Evolutionary conservation across 768 basidiomycete genomes (phyloP), one percentile per base, ranked within the genome.

Genomic region (Hebeloma cylindrosporum): DNA sequence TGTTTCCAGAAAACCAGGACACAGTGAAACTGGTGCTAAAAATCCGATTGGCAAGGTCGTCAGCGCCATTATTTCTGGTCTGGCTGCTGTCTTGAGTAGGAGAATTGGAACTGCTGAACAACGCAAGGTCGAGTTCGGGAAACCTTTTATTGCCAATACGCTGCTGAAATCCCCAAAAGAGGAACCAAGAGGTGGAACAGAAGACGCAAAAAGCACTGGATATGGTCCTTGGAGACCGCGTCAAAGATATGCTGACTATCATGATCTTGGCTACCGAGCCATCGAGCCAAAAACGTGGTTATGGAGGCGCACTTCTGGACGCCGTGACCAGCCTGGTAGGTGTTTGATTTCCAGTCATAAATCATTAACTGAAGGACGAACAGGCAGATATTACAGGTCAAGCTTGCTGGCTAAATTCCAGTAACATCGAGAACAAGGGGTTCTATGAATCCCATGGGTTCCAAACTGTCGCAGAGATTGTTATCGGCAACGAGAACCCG

Each of bases 361-460:
- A 16, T 21, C 14, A 27, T 30, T 27, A n/a, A n/a, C 14, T 22
- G 21, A 21, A 45, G 34, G 11, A n/a, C 10, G 13, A 22, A 22
- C 26, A 62, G 61, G 61, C 48, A 4, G 59, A 62, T 38, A 14
- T 56, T 18, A 47, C 50, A 1, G 48, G 47, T 2, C 45, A 53
- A 20, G 46, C 47, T 20, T 48, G 50, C 28, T 60, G 54, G 56
- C 33, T 60, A 26, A 30, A 51, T 26, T 60, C 57, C 9, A 58
- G 40, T 17, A 53, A 62, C 28, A 47, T 50, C 11, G 42, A 35
- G 10, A 59, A 59, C 38, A 52, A 50, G 7, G 31, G 11, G 10
- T 60, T 62, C 31, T 60, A 60, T 45, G 39, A 53, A n/a, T 44
- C 42, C 18, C 61, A 60, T 49, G 59, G 59, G 8, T 62, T 56